Evolutionary conservation across 2,329 filamentous ascomycete genomes (phyloP).

Genomic region (Anthostomella pinea): DNA sequence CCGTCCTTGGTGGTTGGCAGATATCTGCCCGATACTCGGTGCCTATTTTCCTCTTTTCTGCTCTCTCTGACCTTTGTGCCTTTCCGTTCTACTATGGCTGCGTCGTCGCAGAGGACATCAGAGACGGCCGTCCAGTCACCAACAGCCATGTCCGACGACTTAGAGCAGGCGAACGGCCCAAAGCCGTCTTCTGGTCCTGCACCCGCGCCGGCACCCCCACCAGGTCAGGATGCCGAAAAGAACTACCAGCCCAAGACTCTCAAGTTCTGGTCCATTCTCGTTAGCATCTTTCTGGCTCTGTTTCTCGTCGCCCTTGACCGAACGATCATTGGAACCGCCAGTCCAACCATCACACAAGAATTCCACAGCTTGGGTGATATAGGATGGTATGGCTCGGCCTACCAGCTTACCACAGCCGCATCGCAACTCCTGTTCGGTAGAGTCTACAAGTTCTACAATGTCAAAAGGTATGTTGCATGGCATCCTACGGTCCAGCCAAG

Average conservation of each 20-base stretch:
- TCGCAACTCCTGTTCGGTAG: constrained; percentile 53
- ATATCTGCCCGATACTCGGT: neutral
- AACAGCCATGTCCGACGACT: constrained; percentile 13
- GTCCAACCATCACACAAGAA: constrained; percentile 54
- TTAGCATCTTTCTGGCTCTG: constrained; percentile 53
- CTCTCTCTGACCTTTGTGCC: constrained; percentile 5
- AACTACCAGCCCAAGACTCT: constrained; percentile 51
- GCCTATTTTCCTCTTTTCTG: constrained; percentile 7
- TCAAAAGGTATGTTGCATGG: constrained; percentile 43
- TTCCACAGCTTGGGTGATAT: constrained; percentile 58
- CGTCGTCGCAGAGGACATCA: constrained; percentile 13
- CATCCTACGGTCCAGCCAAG: no score
- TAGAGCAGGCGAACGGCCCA: constrained; percentile 12
- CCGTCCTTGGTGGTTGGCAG: no score
- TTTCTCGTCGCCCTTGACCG: constrained; percentile 57
- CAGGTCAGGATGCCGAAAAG: constrained; percentile 31
- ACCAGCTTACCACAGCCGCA: constrained; percentile 59
- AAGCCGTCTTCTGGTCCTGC: constrained; percentile 1
- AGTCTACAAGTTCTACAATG: constrained; percentile 52
- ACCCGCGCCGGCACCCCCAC: constrained; percentile 2
- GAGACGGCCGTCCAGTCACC: constrained; percentile 9
- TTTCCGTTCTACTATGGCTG: constrained; percentile 11
- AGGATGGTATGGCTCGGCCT: constrained; percentile 62
- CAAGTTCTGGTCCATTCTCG: constrained; percentile 54
- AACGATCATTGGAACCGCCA: constrained; percentile 55